These are phyloP conservation scores for Withania somnifera DNA, from an alignment of 305 asterid genomes.

Conservation along the genomic window DNA sequence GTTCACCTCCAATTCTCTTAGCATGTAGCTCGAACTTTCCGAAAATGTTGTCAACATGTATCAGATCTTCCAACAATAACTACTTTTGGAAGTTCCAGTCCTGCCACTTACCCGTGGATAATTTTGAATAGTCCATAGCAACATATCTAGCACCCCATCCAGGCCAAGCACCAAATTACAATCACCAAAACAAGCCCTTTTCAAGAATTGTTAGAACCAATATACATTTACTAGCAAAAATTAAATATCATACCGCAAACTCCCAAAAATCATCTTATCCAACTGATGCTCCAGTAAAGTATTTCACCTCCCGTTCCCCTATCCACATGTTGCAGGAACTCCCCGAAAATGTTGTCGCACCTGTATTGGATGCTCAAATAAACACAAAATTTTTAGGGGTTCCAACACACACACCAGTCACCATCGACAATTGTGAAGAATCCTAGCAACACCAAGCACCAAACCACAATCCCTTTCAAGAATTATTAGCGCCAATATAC, in stretches of 20 bases:
- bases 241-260: background rate
- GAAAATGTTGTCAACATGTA: background rate
- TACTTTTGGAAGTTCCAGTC: background rate
- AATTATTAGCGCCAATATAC: background rate
- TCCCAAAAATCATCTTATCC: too few relatives aligned
- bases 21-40: background rate
- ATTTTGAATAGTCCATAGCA: background rate
- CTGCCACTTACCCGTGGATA: background rate
- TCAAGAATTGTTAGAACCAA: background rate
- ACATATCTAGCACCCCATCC: background rate
- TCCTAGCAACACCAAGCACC: background rate
- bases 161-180: background rate
- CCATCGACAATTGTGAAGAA: background rate
- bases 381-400: background rate
- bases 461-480: background rate
- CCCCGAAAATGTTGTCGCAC: too few relatives aligned
- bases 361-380: too few relatives aligned
- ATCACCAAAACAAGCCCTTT: background rate
- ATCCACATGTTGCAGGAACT: too few relatives aligned
- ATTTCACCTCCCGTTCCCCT: too few relatives aligned
- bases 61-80: background rate
- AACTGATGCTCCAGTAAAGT: too few relatives aligned
- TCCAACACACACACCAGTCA: background rate
- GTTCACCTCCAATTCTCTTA: background rate
- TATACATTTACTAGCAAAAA: background rate